Evolutionary conservation across 1,284 basidiomycete genomes (phyloP), one percentile per base, ranked within the genome.

Genomic region (Inonotus hispidus): DNA sequence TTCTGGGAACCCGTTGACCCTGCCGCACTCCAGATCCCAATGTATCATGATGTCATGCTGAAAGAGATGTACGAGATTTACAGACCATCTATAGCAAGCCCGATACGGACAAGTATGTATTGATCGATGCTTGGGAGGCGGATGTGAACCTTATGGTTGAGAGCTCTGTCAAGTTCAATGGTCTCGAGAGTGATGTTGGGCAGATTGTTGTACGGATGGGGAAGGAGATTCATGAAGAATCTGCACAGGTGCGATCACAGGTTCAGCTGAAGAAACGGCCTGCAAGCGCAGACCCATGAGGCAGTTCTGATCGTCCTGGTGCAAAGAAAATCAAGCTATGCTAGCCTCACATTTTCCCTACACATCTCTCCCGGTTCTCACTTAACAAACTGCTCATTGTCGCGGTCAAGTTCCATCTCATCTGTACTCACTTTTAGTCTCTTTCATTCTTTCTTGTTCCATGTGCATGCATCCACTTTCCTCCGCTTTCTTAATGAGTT

Each of bases 1-100:
- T 96, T 95, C 77, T 84, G 84, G 57, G 88, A 91, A 64, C 88
- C 93, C n/a, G 93, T 95, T 14, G 88, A 92, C 70, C 88, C 90
- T 1, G 79, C 92, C 43, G 74, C 79, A 1, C 75, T 93, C 27
- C 82, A 82, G 14, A 92, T 96, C 54, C 93, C 93, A 3, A 87
- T 84, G 14, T 96, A 95, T 71, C 87, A 86, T 71, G 84, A 92
- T 47, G 74, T 95, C 60, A 90, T 97, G 67, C 85, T 88, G 5
- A 81, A 79, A 63, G 90, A 92, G 87, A 96, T 66, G 93, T 93
- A 1, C 84, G 96, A 41, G 96, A 98, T 74, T 76, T 99, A 59
- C 77, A 80, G 58, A 85, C 90, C 43, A 96, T 99, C 70, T 85
- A 88, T 65, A 76, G 79, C 65, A 95, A 92, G 70, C 77, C 98